Percentiles rank a stretch among this genome's conserved stretches.
Evolutionary conservation across 345 rosid species (phyloP).

Genomic region (Eucalyptus melliodora): DNA sequence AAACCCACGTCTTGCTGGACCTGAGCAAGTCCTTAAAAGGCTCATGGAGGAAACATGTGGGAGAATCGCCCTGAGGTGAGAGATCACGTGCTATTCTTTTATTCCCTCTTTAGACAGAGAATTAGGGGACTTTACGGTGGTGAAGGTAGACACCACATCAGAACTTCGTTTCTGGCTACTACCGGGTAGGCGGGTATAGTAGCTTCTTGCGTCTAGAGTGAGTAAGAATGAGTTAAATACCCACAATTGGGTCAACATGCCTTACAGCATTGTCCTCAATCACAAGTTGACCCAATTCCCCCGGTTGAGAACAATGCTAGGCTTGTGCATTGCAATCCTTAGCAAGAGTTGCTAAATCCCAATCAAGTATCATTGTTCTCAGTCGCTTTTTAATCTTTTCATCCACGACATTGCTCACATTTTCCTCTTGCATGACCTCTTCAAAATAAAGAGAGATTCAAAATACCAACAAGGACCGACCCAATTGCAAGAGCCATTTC

Average conservation of each 20-base stretch:
- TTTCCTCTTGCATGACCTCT: not conserved
- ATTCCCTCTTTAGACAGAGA: no score
- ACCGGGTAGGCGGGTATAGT: accelerated
- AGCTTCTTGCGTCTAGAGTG: accelerated
- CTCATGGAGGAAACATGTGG: accelerated
- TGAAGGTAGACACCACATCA: no score
- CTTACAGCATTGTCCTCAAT: accelerated
- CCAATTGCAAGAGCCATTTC: not conserved
- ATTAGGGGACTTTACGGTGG: accelerated
- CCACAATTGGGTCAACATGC: accelerated
- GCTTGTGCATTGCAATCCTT: not conserved
- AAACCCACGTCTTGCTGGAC: not conserved
- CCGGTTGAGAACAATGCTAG: accelerated
- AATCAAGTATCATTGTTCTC: not conserved
- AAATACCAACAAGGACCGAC: not conserved
- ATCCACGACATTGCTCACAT: not conserved
- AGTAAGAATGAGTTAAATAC: accelerated
- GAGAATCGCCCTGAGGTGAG: accelerated
- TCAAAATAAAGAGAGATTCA: not conserved
- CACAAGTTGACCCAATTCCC: accelerated
- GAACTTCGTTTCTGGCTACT: no score
- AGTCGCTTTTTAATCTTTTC: not conserved
- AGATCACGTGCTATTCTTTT: accelerated
- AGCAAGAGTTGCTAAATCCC: not conserved
- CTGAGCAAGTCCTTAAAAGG: no score